phyloP scores from a whole-genome alignment of 169 alveolate species.

The Plasmodium malariae region DNA sequence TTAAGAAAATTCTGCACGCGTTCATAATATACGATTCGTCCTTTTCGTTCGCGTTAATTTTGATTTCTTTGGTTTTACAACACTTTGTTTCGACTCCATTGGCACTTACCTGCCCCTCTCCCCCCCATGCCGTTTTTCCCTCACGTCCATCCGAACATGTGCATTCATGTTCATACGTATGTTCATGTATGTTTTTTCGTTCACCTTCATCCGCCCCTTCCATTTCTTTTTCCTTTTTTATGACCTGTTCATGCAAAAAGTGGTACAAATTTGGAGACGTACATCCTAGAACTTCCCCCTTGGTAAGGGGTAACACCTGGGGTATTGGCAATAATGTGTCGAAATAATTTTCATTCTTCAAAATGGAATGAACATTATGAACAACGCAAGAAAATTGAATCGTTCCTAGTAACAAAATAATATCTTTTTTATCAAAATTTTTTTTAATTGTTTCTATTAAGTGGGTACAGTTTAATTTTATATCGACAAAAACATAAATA shows the following conservation, averaged over 20 bases:
- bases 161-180: neutral
- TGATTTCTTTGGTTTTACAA: neutral
- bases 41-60: neutral
- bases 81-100: neutral
- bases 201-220: neutral
- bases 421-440: constrained; percentile 81
- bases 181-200: neutral
- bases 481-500: constrained; percentile 97
- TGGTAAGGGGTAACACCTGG: constrained; percentile 96
- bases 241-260: constrained; percentile 44
- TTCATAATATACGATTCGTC: constrained; percentile 64
- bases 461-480: constrained; percentile 91
- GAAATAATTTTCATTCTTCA: constrained; percentile 78
- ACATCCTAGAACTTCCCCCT: constrained; percentile 98
- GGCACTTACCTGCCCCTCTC: neutral
- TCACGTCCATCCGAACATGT: too few relatives aligned
- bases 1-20: constrained; percentile 78
- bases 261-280: constrained; percentile 90
- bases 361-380: constrained; percentile 78
- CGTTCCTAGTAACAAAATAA: constrained; percentile 92
- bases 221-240: constrained; percentile 12
- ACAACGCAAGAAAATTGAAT: constrained; percentile 89
- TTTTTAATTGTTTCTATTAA: constrained; percentile 89
- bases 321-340: constrained; percentile 89
- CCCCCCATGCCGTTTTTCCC: too few relatives aligned